phyloP scores from a whole-genome alignment of 768 basidiomycete species.

The Lentinula boryana region DNA sequence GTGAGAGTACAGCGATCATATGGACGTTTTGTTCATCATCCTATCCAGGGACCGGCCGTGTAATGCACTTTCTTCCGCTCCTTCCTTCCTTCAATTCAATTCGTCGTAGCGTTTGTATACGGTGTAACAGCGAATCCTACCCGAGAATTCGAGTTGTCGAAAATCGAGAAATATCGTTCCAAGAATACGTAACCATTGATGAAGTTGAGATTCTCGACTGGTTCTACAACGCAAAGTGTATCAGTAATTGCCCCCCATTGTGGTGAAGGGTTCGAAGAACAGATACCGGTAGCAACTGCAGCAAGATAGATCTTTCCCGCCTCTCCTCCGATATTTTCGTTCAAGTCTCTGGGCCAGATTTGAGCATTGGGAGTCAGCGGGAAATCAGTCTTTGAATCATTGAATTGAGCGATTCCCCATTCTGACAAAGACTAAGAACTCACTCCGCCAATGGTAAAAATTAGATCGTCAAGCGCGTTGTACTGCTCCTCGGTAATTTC shows the following conservation, averaged over 20 bases:
- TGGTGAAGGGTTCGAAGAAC: too few species aligned
- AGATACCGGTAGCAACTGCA: slow-evolving; percentile 28
- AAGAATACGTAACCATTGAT: slow-evolving; percentile 22
- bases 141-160: slow-evolving; percentile 43
- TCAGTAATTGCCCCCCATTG: too few species aligned
- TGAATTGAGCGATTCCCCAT: too few species aligned
- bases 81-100: neutral
- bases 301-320: slow-evolving; percentile 25
- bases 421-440: neutral
- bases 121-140: neutral
- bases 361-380: slow-evolving; percentile 36
- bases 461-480: slow-evolving; percentile 42
- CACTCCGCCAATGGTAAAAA: slow-evolving; percentile 49
- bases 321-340: slow-evolving; percentile 25
- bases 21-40: too few species aligned
- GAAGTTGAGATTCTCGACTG: slow-evolving; percentile 41
- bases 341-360: slow-evolving; percentile 29
- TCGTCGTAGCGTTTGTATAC: neutral
- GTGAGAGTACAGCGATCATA: too few species aligned
- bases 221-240: slow-evolving; percentile 4
- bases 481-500: slow-evolving; percentile 47
- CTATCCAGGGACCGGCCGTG: too few species aligned
- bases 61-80: too few species aligned
- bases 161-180: slow-evolving; percentile 51
- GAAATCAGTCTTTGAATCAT: slow-evolving; percentile 20